phyloP scores from a whole-genome alignment of 2,329 filamentous ascomycete species.

The Phaeophleospora eucalypticola region DNA sequence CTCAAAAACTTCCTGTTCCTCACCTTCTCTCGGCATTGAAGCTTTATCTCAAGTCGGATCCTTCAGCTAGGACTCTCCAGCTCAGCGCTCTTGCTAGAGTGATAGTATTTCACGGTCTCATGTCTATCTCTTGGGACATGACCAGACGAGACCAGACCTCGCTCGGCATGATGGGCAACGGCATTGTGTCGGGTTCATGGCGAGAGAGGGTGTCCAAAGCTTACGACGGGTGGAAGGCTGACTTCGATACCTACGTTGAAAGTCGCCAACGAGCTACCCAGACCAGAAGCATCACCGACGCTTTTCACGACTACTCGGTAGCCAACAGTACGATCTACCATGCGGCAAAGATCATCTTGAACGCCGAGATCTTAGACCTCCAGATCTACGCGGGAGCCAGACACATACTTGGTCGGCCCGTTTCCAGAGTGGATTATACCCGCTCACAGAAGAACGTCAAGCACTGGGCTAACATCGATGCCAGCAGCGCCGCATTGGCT shows the following conservation, averaged over 20 bases:
- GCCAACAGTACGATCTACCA: constrained; percentile 57
- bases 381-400: constrained; percentile 59
- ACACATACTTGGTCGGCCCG: constrained; percentile 56
- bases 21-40: constrained; percentile 54
- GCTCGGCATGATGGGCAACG: constrained; percentile 37
- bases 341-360: constrained; percentile 53
- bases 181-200: constrained; percentile 36
- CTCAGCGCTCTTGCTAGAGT: constrained; percentile 53
- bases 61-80: constrained; percentile 34
- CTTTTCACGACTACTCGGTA: constrained; percentile 46
- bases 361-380: constrained; percentile 57
- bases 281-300: constrained; percentile 32
- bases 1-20: constrained; percentile 16
- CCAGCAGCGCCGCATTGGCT: constrained; percentile 39
- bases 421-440: constrained; percentile 48
- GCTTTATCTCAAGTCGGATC: constrained; percentile 49
- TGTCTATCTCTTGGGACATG: constrained; percentile 62
- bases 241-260: constrained; percentile 53
- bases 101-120: constrained; percentile 57
- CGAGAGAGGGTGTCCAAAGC: constrained; percentile 49
- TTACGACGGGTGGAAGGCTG: constrained; percentile 56
- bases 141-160: constrained; percentile 59
- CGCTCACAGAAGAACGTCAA: constrained; percentile 51
- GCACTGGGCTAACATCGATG: constrained; percentile 43
- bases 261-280: constrained; percentile 33